These are phyloP conservation scores for Lizonia empirigonia DNA, from an alignment of 2,329 filamentous ascomycete species.

Conservation along the genomic window DNA sequence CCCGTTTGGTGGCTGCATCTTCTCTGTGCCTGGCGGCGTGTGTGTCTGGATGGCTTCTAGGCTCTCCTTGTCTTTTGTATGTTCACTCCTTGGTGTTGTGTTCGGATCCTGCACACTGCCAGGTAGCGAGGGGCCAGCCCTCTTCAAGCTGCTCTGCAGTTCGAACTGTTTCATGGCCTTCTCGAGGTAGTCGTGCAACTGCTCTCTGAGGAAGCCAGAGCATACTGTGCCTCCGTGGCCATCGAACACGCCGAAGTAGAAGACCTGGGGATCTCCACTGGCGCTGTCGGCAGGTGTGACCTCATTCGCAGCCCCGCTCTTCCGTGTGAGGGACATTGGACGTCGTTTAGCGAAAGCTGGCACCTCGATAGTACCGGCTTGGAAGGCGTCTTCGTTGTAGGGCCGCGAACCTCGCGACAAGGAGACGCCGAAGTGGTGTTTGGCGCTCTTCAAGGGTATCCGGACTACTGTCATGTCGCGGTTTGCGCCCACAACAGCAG, in stretches of 20 bases:
- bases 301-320: constrained; percentile 53
- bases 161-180: constrained; percentile 77
- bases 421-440: constrained; percentile 90
- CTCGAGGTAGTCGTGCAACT: constrained; percentile 88
- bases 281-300: constrained; percentile 75
- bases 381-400: constrained; percentile 92
- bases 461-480: constrained; percentile 90
- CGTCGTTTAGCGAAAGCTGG: constrained; percentile 88
- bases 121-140: constrained; percentile 29
- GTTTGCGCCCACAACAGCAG: constrained; percentile 45
- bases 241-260: constrained; percentile 97
- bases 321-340: constrained; percentile 66
- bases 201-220: constrained; percentile 81
- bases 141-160: constrained; percentile 72
- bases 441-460: constrained; percentile 89
- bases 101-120: constrained; percentile 33
- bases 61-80: constrained; percentile 46
- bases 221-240: constrained; percentile 92
- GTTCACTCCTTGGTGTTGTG: constrained; percentile 25
- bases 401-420: constrained; percentile 80
- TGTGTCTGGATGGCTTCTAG: constrained; percentile 58
- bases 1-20: constrained; percentile 42
- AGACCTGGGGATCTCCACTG: constrained; percentile 90
- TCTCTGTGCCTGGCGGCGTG: constrained; percentile 49
- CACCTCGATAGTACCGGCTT: constrained; percentile 90